A percentile compares a stretch with the other conserved stretches of the same genome.
Evolutionary conservation across 441 rosid species (phyloP).

Genomic region (Jatropha multifida): DNA sequence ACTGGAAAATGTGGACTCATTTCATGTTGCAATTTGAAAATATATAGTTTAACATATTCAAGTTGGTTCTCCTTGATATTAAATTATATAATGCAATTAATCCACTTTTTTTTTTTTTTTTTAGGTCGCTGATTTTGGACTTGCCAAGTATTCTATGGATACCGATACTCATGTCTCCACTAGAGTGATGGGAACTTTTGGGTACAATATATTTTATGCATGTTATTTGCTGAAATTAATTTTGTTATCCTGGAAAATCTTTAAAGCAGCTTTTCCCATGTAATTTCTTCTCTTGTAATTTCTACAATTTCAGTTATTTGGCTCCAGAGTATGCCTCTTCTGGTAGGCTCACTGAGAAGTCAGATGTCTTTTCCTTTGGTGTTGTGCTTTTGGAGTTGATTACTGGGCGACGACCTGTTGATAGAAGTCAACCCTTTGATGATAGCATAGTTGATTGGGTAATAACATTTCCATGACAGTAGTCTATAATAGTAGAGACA

Average conservation of each 20-base stretch:
- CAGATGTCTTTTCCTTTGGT: conserved; percentile 94
- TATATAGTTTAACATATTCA: neutral
- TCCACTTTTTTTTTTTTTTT: neutral
- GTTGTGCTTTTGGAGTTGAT: conserved; percentile 93
- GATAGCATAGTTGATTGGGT: conserved; percentile 99
- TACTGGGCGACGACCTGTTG: conserved; percentile 82
- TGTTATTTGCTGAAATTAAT: neutral
- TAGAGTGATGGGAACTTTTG: conserved; percentile 97
- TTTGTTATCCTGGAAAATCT: conserved; percentile 7
- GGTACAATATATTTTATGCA: conserved; percentile 44
- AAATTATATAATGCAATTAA: conserved; percentile 2
- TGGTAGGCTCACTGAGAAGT: conserved; percentile 90
- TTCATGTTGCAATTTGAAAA: neutral
- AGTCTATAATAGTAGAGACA: neutral
- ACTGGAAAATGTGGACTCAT: neutral
- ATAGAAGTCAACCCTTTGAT: conserved; percentile 55
- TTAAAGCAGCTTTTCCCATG: neutral
- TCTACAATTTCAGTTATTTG: conserved; percentile 51
- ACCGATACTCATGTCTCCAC: conserved; percentile 92
- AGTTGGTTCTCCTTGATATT: conserved; percentile 2
- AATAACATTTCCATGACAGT: conserved; percentile 21
- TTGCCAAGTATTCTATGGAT: conserved; percentile 76
- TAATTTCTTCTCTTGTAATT: conserved; percentile 4
- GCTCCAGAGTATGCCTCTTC: conserved; percentile 97
- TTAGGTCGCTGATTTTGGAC: conserved; percentile 97